phyloP scores from a whole-genome alignment of 495 filamentous ascomycete genomes.

The Penicillium cataractarum region DNA sequence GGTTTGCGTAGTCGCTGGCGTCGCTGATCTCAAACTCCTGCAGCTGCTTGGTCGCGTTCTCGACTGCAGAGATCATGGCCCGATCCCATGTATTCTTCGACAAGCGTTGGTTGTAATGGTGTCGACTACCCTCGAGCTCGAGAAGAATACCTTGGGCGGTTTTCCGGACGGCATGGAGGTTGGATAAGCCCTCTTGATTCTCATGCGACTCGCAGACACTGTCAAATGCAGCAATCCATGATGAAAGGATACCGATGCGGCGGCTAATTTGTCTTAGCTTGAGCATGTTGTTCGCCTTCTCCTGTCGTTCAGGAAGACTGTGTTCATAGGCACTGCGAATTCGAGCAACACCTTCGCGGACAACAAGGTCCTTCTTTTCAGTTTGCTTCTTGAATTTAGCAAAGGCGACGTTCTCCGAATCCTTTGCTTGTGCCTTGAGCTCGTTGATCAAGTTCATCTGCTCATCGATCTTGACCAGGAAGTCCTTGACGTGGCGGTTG shows the following conservation, averaged over 20 bases:
- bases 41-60: constrained; percentile 79
- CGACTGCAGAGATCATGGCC: constrained; percentile 80
- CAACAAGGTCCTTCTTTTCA: constrained; percentile 76
- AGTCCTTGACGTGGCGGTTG: constrained; percentile 98
- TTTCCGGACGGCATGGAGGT: constrained; percentile 77
- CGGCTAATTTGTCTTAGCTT: constrained; percentile 82
- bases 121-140: constrained; percentile 85
- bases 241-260: constrained; percentile 78
- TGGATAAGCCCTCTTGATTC: constrained; percentile 64
- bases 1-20: constrained; percentile 67
- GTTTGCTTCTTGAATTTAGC: constrained; percentile 86
- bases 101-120: constrained; percentile 84
- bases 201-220: constrained; percentile 72
- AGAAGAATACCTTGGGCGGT: constrained; percentile 83
- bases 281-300: constrained; percentile 78
- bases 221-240: constrained; percentile 95
- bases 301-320: constrained; percentile 74
- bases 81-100: constrained; percentile 83
- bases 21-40: constrained; percentile 74
- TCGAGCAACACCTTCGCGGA: constrained; percentile 80
- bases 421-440: constrained; percentile 87
- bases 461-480: constrained; percentile 96
- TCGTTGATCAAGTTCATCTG: constrained; percentile 93
- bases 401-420: constrained; percentile 84
- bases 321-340: constrained; percentile 86